Percentiles rank a stretch among this genome's conserved stretches.
phyloP scores from a whole-genome alignment of 805 yeast genomes.

The Candida manassasensis region DNA sequence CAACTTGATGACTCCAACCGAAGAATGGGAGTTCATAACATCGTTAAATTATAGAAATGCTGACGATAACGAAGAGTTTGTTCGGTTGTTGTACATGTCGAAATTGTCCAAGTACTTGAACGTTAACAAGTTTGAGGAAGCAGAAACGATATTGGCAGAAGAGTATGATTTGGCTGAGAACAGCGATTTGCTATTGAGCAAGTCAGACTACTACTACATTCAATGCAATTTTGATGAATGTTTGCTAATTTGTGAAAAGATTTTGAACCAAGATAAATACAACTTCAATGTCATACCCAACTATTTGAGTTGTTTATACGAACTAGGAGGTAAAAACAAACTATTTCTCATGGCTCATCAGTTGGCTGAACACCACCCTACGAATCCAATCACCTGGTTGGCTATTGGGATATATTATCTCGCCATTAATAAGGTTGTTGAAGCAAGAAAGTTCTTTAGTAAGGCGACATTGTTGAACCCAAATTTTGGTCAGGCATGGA shows the following conservation, averaged over 20 bases:
- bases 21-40: conserved; percentile 78
- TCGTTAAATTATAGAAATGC: conserved; percentile 64
- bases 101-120: conserved; percentile 70
- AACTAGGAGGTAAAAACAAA: conserved; percentile 76
- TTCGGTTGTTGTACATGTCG: conserved; percentile 71
- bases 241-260: conserved; percentile 62
- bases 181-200: conserved; percentile 60
- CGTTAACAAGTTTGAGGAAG: conserved; percentile 53
- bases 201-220: conserved; percentile 65
- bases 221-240: conserved; percentile 81
- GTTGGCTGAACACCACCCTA: conserved; percentile 79
- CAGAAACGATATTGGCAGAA: conserved; percentile 60
- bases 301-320: conserved; percentile 80
- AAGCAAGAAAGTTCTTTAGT: conserved; percentile 83
- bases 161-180: conserved; percentile 70
- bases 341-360: conserved; percentile 78
- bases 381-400: conserved; percentile 80
- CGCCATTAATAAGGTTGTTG: conserved; percentile 63
- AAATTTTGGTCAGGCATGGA: conserved; percentile 92
- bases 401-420: conserved; percentile 90
- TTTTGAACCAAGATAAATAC: conserved; percentile 57
- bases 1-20: conserved; percentile 73
- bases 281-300: conserved; percentile 70
- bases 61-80: conserved; percentile 76
- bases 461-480: conserved; percentile 87